These are phyloP conservation scores for Plasmodium gallinaceum DNA, from an alignment of 169 alveolate species.

Conservation along the genomic window DNA sequence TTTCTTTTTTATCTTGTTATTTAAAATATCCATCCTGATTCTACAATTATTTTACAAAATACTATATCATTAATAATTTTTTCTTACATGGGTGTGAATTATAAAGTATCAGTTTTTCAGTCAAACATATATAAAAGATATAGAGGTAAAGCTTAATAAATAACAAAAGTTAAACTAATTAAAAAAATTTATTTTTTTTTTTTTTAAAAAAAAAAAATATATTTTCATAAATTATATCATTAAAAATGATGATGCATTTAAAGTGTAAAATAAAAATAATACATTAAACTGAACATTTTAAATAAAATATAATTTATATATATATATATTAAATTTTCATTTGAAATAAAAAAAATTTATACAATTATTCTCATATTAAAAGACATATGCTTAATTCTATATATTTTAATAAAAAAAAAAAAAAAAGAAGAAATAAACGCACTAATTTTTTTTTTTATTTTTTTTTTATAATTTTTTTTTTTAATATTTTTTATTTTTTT, in stretches of 20 bases:
- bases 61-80: not conserved
- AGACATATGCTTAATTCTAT: constrained; percentile 16
- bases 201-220: too few species aligned
- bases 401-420: not conserved
- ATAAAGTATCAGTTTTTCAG: too few species aligned
- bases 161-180: not conserved
- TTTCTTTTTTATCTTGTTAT: constrained; percentile 27
- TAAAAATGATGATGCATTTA: too few species aligned
- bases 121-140: constrained; percentile 1
- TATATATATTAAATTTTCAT: not conserved
- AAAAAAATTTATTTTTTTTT: too few species aligned
- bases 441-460: not conserved
- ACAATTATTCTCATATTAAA: not conserved
- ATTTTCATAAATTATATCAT: too few species aligned
- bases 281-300: not conserved
- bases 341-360: not conserved
- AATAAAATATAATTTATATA: not conserved
- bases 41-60: constrained; percentile 1
- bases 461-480: not conserved
- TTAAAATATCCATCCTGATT: constrained; percentile 25
- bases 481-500: too few species aligned
- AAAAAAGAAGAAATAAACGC: not conserved
- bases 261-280: too few species aligned
- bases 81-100: not conserved
- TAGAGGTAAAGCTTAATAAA: not conserved